phyloP scores from a whole-genome alignment of 2,329 filamentous ascomycete genomes.

The Pochonia chlamydosporia region DNA sequence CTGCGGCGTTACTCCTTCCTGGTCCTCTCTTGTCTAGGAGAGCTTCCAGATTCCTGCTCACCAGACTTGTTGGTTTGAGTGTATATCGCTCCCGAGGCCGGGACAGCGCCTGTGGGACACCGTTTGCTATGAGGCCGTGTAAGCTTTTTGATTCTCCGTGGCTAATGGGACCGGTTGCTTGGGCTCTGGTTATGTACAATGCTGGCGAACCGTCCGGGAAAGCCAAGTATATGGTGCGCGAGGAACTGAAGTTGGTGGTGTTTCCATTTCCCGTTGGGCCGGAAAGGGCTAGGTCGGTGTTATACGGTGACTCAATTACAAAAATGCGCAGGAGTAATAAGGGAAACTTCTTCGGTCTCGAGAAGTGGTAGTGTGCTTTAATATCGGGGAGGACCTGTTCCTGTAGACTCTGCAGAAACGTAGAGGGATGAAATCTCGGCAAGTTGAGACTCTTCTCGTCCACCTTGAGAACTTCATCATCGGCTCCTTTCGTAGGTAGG shows the following conservation, averaged over 20 bases:
- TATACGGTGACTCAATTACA: constrained; percentile 76
- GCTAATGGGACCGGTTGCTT: constrained; percentile 34
- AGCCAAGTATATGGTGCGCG: constrained; percentile 70
- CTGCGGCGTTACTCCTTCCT: constrained; percentile 63
- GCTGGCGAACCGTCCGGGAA: constrained; percentile 77
- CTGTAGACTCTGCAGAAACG: constrained; percentile 72
- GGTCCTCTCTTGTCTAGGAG: constrained; percentile 65
- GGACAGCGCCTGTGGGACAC: constrained; percentile 77
- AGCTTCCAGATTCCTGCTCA: constrained; percentile 64
- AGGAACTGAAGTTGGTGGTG: constrained; percentile 51
- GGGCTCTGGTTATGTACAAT: constrained; percentile 59
- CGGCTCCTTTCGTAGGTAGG: constrained; percentile 27
- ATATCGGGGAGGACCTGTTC: constrained; percentile 69
- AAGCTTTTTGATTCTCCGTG: constrained; percentile 56
- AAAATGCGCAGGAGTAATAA: constrained; percentile 73
- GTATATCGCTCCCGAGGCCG: constrained; percentile 66
- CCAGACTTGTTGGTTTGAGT: constrained; percentile 61
- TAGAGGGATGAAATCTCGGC: constrained; percentile 73
- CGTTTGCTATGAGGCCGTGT: constrained; percentile 66
- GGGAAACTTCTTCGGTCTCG: constrained; percentile 62
- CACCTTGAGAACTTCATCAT: constrained; percentile 33
- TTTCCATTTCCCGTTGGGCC: constrained; percentile 22
- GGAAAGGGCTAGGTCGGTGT: constrained; percentile 46
- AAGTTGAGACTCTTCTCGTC: constrained; percentile 44
- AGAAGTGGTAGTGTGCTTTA: constrained; percentile 78